Evolutionary conservation across 352 stramenopile genomes (phyloP).

Genomic region (Pythium volutum): DNA sequence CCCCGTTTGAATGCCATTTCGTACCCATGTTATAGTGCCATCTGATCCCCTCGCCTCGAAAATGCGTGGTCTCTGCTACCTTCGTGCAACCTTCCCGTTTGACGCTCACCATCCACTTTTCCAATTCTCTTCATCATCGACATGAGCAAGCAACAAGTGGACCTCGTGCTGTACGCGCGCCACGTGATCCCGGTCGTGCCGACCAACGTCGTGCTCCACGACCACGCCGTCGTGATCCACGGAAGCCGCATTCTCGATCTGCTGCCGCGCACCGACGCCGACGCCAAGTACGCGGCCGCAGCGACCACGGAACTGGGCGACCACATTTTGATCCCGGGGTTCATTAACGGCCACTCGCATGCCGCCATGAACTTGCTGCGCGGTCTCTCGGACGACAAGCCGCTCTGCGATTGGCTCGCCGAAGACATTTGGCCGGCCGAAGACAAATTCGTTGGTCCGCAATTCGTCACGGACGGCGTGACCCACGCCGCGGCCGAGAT

Average conservation of each 20-base stretch:
- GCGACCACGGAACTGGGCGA: conserved; percentile 44
- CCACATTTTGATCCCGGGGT: conserved; percentile 80
- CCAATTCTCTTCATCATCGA: not conserved
- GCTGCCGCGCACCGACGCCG: conserved; percentile 53
- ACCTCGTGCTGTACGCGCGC: conserved; percentile 74
- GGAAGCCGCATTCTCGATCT: conserved; percentile 74
- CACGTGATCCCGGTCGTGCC: conserved; percentile 84
- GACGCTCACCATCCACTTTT: conserved; percentile 1
- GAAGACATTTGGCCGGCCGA: conserved; percentile 88
- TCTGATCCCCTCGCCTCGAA: conserved; percentile 5
- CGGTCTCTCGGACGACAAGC: conserved; percentile 85
- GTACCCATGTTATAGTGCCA: conserved; percentile 1
- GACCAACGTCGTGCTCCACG: conserved; percentile 56
- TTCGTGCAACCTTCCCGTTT: not conserved
- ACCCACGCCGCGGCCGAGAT: conserved; percentile 84
- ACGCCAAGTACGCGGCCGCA: conserved; percentile 41
- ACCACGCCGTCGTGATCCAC: conserved; percentile 75
- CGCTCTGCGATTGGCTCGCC: conserved; percentile 75
- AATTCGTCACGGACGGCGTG: conserved; percentile 75
- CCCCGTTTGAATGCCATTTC: conserved; percentile 15
- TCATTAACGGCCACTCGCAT: conserved; percentile 89
- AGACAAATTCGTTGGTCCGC: conserved; percentile 60
- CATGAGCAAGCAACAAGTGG: conserved; percentile 34
- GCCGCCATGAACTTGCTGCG: conserved; percentile 83
- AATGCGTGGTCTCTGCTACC: not conserved